A percentile compares a stretch with the other conserved stretches of the same genome.
phyloP scores from a whole-genome alignment of 306 rosid species.

The Coriaria nepalensis region DNA sequence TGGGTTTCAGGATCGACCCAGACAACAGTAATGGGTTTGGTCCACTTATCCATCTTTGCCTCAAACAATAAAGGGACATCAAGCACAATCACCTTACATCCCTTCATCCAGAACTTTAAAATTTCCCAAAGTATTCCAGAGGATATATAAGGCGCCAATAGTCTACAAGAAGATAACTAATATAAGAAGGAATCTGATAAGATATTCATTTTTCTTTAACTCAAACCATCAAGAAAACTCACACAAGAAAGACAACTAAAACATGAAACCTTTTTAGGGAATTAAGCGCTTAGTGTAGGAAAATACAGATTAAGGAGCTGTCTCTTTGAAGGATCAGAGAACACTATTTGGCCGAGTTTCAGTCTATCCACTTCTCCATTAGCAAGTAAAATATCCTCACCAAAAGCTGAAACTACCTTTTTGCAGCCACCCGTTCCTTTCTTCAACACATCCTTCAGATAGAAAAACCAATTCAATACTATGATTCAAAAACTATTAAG shows the following conservation, averaged over 20 bases:
- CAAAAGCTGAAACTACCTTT: slow-evolving; percentile 61
- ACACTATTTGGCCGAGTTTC: slow-evolving; percentile 72
- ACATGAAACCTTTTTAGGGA: background rate
- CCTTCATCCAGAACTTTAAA: slow-evolving; percentile 66
- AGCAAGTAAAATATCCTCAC: slow-evolving; percentile 48
- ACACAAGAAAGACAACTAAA: too few relatives aligned
- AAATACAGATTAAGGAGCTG: slow-evolving; percentile 62
- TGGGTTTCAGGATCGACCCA: slow-evolving; percentile 87
- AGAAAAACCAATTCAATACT: background rate
- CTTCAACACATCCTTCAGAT: slow-evolving; percentile 47
- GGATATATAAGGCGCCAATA: slow-evolving; percentile 70
- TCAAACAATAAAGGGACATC: slow-evolving; percentile 75
- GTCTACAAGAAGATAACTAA: slow-evolving; percentile 29
- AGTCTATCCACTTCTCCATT: slow-evolving; percentile 71
- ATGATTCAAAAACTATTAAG: too few relatives aligned
- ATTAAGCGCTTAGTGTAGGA: too few relatives aligned
- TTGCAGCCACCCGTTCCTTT: slow-evolving; percentile 67
- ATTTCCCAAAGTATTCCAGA: slow-evolving; percentile 67
- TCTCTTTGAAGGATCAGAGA: slow-evolving; percentile 56
- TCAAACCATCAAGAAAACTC: background rate
- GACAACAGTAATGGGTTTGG: slow-evolving; percentile 73
- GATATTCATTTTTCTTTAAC: background rate
- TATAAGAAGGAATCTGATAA: slow-evolving; percentile 9
- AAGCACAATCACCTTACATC: slow-evolving; percentile 63
- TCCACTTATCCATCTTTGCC: slow-evolving; percentile 68